Base-by-base conservation (phyloP, 1,284 basidiomycete species). In the Coniferiporia sulphurascens region DNA sequence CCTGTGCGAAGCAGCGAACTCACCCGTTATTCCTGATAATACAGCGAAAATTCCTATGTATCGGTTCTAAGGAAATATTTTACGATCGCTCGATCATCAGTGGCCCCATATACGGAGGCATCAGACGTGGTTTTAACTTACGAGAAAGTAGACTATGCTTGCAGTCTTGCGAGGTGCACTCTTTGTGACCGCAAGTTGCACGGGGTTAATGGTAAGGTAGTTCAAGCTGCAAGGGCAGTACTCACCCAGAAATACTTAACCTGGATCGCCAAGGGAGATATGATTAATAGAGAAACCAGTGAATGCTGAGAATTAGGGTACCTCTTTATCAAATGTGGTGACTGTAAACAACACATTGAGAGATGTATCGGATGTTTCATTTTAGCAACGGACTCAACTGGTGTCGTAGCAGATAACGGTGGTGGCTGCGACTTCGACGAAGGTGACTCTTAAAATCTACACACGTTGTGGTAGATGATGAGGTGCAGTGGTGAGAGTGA, bases 301-400 rank as follows among this genome's bases (percentile, higher is more conserved):
- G 19, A 35, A 10, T 41, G 2, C 19, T 21, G n/a, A 10, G 7
- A 9, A n/a, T 21, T n/a, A 5, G n/a, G 22, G 17, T 5, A 27
- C 55, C 36, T 56, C 55, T 35, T n/a, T 56, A 34, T 56, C 55
- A 9, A 56, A n/a, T 17, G 55, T 56, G 6, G 45, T 49, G 19
- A 56, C 55, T 56, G 7, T 10, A 35, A 7, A 43, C 3, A 13
- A 15, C 12, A 48, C 19, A 10, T 48, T 48, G 12, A 19, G 13
- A 15, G 10, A 3, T 4, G 34, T n/a, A 34, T 35, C 7, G 17
- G 48, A 35, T 7, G 48, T 27, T 48, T 45, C 21, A 36, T 27
- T 27, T 27, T 27, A 5, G 27, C 27, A 27, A 27, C n/a, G 4
- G 17, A 56, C 55, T 56, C 45, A 46, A 56, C 55, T 48, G n/a